Evolutionary conservation across 2,329 filamentous ascomycete species (phyloP), one percentile per base, ranked within the genome.

Genomic region (Penicillium digitatum): DNA sequence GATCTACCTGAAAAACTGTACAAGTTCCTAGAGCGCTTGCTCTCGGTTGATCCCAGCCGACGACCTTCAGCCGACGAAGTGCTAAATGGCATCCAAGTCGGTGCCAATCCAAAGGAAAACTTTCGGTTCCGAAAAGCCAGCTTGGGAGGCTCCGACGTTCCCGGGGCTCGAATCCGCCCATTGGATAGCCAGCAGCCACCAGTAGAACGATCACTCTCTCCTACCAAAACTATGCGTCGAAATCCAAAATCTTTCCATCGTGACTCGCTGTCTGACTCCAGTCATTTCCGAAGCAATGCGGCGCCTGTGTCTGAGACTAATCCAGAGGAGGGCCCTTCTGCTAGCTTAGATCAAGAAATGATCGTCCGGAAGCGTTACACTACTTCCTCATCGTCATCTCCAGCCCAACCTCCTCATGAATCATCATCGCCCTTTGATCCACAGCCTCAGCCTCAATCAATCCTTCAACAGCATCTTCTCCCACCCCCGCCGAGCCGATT

Each of bases 1-100:
- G 94, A 97, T 65, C 78, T 99, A 0, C 94, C 94, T 0, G 82
- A 90, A 5, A 87, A 89, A 70, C 81, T 99, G 0, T 99, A 97
- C 72, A 84, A 84, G 43, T 86, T 95, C 51, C 79, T 99, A 4
- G 91, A 90, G 69, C 84, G 84, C 53, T 79, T 99, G 5, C 81
- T 99, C 6, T 87, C 90, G 1, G 78, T 95, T 12, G 81, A 92
- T 56, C 90, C 93, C 0, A 76, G 78, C 1, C 84, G 91, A 52
- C 81, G 94, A 7, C 94, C 94, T 0, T 90, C 85, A 42, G 92
- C 94, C 0, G 89, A 86, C 43, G 92, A 97, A 54, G 93, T 99
- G 1, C 73, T 97, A 37, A 80, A 81, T 10, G 88, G 85, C 2
- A 89, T 96, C 72, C 87, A 88, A 62, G 86, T 82, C 35, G 87